These are phyloP conservation scores for Leishmania tarentolae DNA, from an alignment of 208 protist species.

Conservation along the genomic window DNA sequence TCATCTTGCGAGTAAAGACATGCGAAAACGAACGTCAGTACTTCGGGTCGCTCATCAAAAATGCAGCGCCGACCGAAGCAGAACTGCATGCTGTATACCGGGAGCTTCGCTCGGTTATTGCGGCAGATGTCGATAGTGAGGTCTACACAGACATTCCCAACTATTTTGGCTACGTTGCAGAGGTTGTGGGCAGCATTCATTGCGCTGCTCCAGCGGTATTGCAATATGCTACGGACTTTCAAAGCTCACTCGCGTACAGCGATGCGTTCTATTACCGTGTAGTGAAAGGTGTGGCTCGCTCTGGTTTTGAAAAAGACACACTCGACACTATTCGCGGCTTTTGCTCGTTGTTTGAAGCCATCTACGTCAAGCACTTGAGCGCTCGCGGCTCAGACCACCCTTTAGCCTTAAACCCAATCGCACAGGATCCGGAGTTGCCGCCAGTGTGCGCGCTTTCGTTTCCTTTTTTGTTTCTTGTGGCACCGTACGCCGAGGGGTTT, in stretches of 20 bases:
- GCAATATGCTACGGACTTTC: conserved; percentile 24
- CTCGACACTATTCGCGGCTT: conserved; percentile 61
- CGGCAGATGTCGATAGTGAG: conserved; percentile 54
- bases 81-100: conserved; percentile 36
- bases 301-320: conserved; percentile 53
- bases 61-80: conserved; percentile 14
- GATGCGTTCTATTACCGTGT: conserved; percentile 71
- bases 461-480: conserved; percentile 70
- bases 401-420: neutral
- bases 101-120: conserved; percentile 47
- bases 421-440: neutral
- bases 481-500: conserved; percentile 75
- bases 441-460: conserved; percentile 53
- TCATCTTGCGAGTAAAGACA: conserved; percentile 54
- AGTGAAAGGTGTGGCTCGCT: conserved; percentile 50
- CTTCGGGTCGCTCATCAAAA: conserved; percentile 53
- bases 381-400: conserved; percentile 4
- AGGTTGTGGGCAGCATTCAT: conserved; percentile 60
- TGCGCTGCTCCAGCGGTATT: conserved; percentile 25
- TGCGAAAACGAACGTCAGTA: conserved; percentile 57
- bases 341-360: conserved; percentile 64
- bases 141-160: conserved; percentile 77
- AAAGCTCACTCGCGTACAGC: conserved; percentile 35
- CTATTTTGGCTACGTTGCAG: conserved; percentile 79
- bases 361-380: conserved; percentile 58